phyloP scores from a whole-genome alignment of 345 rosid genomes.

The Ailanthus altissimus region DNA sequence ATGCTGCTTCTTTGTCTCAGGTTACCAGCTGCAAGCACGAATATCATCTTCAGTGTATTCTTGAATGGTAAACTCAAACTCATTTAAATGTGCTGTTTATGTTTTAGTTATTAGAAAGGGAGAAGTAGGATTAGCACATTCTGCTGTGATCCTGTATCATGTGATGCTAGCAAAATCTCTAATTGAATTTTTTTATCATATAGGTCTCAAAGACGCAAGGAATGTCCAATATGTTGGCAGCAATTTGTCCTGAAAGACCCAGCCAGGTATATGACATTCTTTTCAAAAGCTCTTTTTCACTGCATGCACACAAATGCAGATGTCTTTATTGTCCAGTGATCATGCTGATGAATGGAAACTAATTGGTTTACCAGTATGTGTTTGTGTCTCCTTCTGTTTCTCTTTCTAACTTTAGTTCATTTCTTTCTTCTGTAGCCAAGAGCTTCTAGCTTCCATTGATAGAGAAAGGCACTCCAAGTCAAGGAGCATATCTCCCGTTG shows the following conservation, averaged over 20 bases:
- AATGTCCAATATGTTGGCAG: conserved; percentile 95
- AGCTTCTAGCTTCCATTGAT: conserved; percentile 71
- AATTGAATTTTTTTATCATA: conserved; percentile 21
- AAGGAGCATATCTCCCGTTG: conserved; percentile 37
- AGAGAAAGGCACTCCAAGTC: conserved; percentile 56
- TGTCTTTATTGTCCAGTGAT: neutral
- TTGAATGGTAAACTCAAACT: conserved; percentile 62
- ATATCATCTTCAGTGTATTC: conserved; percentile 93
- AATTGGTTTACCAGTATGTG: conserved; percentile 14
- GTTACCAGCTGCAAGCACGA: conserved; percentile 91
- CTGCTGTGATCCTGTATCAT: neutral
- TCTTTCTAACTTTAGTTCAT: neutral
- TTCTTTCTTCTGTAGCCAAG: conserved; percentile 57
- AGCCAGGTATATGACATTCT: conserved; percentile 46
- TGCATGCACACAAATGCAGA: neutral
- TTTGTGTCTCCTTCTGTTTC: neutral
- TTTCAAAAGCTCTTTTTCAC: neutral
- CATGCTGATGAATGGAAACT: conserved; percentile 17
- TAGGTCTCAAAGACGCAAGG: conserved; percentile 97
- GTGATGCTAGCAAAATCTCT: neutral
- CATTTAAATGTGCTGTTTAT: neutral
- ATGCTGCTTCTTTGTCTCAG: conserved; percentile 39
- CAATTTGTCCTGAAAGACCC: conserved; percentile 65
- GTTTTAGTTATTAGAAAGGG: no score
- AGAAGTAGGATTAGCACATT: neutral